Evolutionary conservation across 2,329 filamentous ascomycete genomes (phyloP).

Genomic region (Colletotrichum sansevieriae): DNA sequence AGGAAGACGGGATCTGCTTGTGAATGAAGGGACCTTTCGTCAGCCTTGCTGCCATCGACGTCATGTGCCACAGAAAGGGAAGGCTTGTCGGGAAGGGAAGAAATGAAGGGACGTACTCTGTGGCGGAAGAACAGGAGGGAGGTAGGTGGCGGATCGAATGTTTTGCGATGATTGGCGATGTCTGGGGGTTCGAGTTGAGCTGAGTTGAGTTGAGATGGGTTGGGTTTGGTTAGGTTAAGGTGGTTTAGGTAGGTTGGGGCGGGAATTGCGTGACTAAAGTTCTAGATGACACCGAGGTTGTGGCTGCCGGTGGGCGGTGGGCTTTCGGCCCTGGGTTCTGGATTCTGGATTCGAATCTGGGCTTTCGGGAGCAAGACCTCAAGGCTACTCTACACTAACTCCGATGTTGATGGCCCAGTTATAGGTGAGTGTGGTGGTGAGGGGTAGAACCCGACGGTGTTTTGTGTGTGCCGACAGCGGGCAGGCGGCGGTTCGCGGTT

Average conservation of each 20-base stretch:
- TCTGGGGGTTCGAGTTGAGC: not conserved
- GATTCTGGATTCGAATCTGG: too few relatives aligned
- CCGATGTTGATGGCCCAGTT: not conserved
- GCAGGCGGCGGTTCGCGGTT: not conserved
- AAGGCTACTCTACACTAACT: not conserved
- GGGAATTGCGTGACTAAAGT: constrained; percentile 40
- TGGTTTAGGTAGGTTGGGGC: not conserved
- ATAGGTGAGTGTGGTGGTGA: not conserved
- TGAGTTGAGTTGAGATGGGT: not conserved
- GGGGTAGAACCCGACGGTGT: constrained; percentile 5
- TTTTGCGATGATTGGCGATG: not conserved
- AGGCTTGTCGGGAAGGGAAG: not conserved
- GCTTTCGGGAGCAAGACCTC: too few relatives aligned
- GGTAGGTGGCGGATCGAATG: not conserved
- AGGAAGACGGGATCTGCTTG: constrained; percentile 36
- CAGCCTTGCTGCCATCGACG: constrained; percentile 38
- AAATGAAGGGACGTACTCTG: not conserved
- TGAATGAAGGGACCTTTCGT: constrained; percentile 17
- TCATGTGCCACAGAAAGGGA: constrained; percentile 18
- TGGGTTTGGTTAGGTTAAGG: not conserved
- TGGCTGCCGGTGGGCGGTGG: not conserved
- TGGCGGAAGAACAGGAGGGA: too few relatives aligned
- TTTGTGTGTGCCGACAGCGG: not conserved
- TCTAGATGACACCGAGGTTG: constrained; percentile 30
- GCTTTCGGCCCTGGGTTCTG: too few relatives aligned